Evolutionary conservation across 2,329 filamentous ascomycete species (phyloP).

Genomic region (Aspergillus sp.): DNA sequence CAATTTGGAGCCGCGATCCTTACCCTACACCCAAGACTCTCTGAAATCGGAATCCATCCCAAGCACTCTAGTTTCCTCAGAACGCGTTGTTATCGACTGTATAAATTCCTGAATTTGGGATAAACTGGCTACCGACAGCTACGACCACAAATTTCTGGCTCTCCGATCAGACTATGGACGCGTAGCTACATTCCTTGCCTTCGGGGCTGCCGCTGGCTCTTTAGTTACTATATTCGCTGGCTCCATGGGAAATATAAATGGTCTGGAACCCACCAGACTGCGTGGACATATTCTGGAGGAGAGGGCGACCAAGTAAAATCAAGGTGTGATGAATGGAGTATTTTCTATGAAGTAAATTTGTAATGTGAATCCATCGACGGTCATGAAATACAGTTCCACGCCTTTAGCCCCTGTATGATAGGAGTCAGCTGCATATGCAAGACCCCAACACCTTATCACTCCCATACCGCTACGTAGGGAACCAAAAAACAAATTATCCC

Average conservation of each 20-base stretch:
- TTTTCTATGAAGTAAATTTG: neutral
- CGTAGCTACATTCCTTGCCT: no score
- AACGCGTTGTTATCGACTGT: no score
- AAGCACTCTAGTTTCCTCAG: no score
- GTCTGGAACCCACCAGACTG: no score
- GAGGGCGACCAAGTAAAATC: neutral
- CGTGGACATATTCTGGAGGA: neutral
- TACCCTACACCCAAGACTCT: neutral
- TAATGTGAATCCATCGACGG: neutral
- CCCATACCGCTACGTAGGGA: neutral
- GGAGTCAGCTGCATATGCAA: conserved; percentile 17
- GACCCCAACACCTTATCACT: conserved; percentile 3
- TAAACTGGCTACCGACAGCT: no score
- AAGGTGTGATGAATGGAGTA: neutral
- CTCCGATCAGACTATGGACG: no score
- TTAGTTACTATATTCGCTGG: no score
- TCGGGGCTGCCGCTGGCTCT: no score
- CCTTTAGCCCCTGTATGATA: neutral
- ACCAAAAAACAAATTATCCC: neutral
- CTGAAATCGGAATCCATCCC: no score
- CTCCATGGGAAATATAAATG: no score
- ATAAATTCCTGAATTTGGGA: no score
- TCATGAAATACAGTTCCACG: neutral
- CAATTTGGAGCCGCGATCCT: neutral
- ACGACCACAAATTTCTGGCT: no score